Percentiles rank a stretch among this genome's conserved stretches.
Conservation (phyloP, 129 eudicot species). For the Silybum marianum region DNA sequence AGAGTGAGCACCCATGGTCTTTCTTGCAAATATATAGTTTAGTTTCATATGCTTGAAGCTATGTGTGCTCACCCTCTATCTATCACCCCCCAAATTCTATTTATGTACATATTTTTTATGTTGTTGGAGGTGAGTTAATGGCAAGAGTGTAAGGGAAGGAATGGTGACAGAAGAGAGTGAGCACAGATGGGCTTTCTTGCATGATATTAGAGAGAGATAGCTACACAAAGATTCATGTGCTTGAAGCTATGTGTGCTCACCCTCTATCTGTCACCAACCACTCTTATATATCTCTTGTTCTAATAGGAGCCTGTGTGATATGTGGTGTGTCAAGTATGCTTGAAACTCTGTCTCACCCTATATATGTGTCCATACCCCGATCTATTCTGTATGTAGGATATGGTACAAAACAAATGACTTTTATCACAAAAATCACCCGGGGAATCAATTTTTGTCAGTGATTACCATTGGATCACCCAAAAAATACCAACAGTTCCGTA, state of each 20-base stretch:
- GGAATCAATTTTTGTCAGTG: too few species aligned
- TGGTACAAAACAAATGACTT: too few species aligned
- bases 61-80: conserved; percentile 89
- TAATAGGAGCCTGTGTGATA: neutral
- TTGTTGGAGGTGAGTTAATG: neutral
- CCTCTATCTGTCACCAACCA: conserved; percentile 71
- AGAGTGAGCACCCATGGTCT: conserved; percentile 97
- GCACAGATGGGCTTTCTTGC: conserved; percentile 86
- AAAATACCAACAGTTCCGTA: too few species aligned
- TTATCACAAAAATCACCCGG: too few species aligned
- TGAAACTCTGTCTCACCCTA: neutral
- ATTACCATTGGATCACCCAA: too few species aligned
- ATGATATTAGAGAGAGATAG: conserved; percentile 29
- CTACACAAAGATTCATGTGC: conserved; percentile 27
- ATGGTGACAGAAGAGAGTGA: conserved; percentile 98
- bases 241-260: conserved; percentile 76
- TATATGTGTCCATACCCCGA: neutral
- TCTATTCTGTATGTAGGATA: neutral
- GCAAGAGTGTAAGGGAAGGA: conserved; percentile 30
- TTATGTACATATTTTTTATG: neutral
- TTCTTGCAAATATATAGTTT: conserved; percentile 45
- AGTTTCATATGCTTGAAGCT: conserved; percentile 53
- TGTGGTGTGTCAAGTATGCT: neutral
- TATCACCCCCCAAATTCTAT: conserved; percentile 51
- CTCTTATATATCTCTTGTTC: conserved; percentile 22